These are phyloP conservation scores for Citrus reticulata DNA, from an alignment of 345 rosid genomes.

Conservation along the genomic window DNA sequence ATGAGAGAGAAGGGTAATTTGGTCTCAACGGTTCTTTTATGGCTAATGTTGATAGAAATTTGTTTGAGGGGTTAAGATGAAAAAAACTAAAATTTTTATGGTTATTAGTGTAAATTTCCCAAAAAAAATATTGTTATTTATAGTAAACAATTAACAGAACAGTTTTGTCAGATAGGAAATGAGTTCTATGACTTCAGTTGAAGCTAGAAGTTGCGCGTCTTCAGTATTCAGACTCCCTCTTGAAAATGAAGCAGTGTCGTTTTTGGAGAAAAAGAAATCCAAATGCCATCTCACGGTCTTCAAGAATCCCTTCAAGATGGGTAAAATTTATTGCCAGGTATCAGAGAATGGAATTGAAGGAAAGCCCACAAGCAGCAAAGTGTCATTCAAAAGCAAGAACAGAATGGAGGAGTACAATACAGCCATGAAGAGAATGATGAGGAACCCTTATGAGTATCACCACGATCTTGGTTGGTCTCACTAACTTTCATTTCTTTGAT, in stretches of 20 bases:
- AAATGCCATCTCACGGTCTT: slow-evolving; percentile 15
- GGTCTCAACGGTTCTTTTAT: too few species aligned
- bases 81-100: too few species aligned
- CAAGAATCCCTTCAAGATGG: slow-evolving; percentile 20
- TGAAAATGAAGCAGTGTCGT: slow-evolving; percentile 17
- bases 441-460: slow-evolving; percentile 88
- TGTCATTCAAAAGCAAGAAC: slow-evolving; percentile 39
- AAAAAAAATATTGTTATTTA: not conserved
- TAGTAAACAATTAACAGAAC: not conserved
- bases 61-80: too few species aligned
- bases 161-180: slow-evolving; percentile 14
- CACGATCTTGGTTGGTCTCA: slow-evolving; percentile 71
- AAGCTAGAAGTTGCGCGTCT: slow-evolving; percentile 30
- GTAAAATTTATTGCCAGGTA: slow-evolving; percentile 35
- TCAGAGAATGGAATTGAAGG: slow-evolving; percentile 41
- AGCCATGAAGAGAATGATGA: slow-evolving; percentile 89
- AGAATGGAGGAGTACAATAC: slow-evolving; percentile 67
- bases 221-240: slow-evolving; percentile 7
- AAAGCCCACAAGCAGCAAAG: slow-evolving; percentile 22
- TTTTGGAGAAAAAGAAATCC: slow-evolving; percentile 11
- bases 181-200: slow-evolving; percentile 15
- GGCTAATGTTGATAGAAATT: too few species aligned
- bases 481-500: not conserved
- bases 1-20: too few species aligned
- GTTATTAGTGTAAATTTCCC: too few species aligned